Conservation (phyloP, 2,329 filamentous ascomycete species). For the Pseudovirgaria hyperparasitica region DNA sequence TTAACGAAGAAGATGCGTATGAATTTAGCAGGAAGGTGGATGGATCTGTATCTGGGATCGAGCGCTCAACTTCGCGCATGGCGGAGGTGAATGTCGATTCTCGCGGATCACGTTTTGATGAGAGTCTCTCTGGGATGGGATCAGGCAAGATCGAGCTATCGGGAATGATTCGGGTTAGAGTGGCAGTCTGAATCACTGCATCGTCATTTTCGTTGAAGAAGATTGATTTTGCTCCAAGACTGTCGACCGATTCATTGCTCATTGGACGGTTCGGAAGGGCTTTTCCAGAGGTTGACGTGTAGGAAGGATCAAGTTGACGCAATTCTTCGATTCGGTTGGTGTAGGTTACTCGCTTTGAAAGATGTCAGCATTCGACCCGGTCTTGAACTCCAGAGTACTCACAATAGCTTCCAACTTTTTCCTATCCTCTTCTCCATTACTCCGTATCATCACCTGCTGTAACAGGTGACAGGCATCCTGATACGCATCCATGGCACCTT, state of each 20-base stretch:
- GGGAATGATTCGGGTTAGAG: conserved; percentile 38
- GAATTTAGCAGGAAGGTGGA: too few relatives aligned
- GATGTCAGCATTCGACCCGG: too few relatives aligned
- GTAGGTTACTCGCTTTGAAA: conserved; percentile 84
- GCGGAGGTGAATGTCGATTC: conserved; percentile 28
- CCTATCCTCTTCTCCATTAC: conserved; percentile 73
- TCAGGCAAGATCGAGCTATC: conserved; percentile 13
- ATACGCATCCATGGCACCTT: conserved; percentile 83
- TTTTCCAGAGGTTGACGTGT: conserved; percentile 47
- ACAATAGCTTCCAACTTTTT: conserved; percentile 89
- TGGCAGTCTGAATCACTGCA: conserved; percentile 40
- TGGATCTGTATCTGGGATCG: conserved; percentile 15
- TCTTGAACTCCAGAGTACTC: too few relatives aligned
- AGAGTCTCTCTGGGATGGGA: conserved; percentile 14
- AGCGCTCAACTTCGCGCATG: conserved; percentile 27
- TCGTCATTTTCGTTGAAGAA: conserved; percentile 21
- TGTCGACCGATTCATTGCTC: conserved; percentile 43
- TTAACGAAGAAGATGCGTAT: conserved; percentile 19
- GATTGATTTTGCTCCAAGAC: conserved; percentile 21
- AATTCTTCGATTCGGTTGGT: conserved; percentile 81
- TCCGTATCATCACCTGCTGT: conserved; percentile 76
- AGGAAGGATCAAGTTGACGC: conserved; percentile 51
- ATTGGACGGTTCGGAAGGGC: conserved; percentile 60
- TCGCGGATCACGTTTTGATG: conserved; percentile 16
- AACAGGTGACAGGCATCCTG: conserved; percentile 79